A percentile compares a stretch with the other conserved stretches of the same genome.
Conservation (phyloP, 1,139 yeast genomes). For the Pneumocystis sp. region DNA sequence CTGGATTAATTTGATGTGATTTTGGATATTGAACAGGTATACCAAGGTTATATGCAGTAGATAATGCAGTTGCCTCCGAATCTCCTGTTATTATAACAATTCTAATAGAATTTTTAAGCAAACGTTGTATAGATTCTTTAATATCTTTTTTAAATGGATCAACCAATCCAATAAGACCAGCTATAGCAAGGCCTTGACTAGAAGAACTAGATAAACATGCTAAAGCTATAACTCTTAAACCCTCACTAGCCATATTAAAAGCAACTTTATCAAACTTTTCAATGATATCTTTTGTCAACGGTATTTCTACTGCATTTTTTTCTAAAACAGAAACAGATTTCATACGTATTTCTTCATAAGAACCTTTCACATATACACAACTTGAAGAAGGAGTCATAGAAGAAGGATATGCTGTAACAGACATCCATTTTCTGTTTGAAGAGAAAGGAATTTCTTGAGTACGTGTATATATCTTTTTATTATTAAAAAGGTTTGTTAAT, state of each 20-base stretch:
- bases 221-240: conserved; percentile 72
- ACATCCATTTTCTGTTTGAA: conserved; percentile 78
- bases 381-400: conserved; percentile 32
- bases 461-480: conserved; percentile 27
- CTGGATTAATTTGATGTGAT: neutral
- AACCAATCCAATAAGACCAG: conserved; percentile 85
- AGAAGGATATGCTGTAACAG: conserved; percentile 52
- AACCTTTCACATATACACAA: conserved; percentile 73
- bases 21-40: conserved; percentile 51
- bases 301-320: conserved; percentile 38
- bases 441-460: conserved; percentile 69
- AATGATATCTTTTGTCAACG: conserved; percentile 38
- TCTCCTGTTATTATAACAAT: conserved; percentile 97
- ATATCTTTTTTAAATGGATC: conserved; percentile 93
- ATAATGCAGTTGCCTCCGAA: conserved; percentile 78
- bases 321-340: conserved; percentile 47
- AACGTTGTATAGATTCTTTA: conserved; percentile 48
- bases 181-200: conserved; percentile 44
- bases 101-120: conserved; percentile 85
- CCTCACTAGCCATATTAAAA: conserved; percentile 56
- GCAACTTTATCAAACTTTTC: conserved; percentile 41
- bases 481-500: conserved; percentile 22
- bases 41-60: conserved; percentile 84
- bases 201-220: conserved; percentile 25
- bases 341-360: conserved; percentile 58